Conservation (phyloP, 768 basidiomycete genomes). For the Russula dissimulans region DNA sequence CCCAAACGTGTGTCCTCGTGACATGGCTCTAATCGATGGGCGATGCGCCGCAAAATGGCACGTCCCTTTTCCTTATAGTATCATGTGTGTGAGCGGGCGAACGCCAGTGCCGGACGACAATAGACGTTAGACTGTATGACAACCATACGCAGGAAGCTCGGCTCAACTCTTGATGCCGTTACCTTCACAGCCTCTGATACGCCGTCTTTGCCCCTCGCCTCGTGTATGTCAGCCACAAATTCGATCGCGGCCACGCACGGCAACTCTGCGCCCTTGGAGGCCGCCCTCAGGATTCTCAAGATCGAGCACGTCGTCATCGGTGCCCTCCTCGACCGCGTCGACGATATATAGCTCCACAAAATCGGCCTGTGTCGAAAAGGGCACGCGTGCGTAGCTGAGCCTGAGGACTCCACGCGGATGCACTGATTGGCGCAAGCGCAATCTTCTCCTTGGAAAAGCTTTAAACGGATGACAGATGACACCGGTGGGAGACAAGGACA, state of each 20-base stretch:
- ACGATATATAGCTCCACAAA: conserved; percentile 62
- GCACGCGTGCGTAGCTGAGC: conserved; percentile 49
- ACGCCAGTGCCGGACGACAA: conserved; percentile 52
- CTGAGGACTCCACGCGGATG: conserved; percentile 95
- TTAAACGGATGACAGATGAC: conserved; percentile 29
- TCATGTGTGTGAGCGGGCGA: conserved; percentile 61
- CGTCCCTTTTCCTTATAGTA: conserved; percentile 67
- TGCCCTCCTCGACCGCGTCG: conserved; percentile 18
- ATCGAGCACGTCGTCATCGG: conserved; percentile 50
- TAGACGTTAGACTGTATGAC: neutral
- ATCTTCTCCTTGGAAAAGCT: conserved; percentile 73
- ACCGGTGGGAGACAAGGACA: neutral
- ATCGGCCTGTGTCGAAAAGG: conserved; percentile 42
- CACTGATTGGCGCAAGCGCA: conserved; percentile 81
- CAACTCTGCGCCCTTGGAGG: conserved; percentile 53
- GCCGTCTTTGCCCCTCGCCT: conserved; percentile 44
- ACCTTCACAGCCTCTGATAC: too few relatives aligned
- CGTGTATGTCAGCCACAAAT: conserved; percentile 74
- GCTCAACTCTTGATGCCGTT: neutral
- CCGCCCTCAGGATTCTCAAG: conserved; percentile 69
- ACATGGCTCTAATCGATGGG: conserved; percentile 14
- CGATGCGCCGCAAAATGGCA: conserved; percentile 8
- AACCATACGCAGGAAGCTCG: neutral
- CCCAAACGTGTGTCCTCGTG: conserved; percentile 57
- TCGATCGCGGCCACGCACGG: conserved; percentile 71